A percentile compares a stretch with the other conserved stretches of the same genome.
Evolutionary conservation across 2,329 filamentous ascomycete genomes (phyloP).

Genomic region (Venturia aucupariae): DNA sequence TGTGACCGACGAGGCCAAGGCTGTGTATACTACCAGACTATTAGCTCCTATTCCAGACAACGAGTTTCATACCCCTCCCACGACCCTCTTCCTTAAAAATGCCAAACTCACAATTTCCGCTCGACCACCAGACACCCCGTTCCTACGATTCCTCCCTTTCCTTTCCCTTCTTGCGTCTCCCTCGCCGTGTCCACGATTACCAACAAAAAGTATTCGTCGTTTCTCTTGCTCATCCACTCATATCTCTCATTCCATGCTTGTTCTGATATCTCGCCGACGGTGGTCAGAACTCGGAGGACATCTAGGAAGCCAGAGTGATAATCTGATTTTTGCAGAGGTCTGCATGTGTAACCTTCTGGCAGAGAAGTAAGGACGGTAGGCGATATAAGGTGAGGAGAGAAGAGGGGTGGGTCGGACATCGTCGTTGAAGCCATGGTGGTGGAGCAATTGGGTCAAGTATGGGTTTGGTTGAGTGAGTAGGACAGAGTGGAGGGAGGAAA

Average conservation of each 20-base stretch:
- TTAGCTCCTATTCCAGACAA: conserved; percentile 4
- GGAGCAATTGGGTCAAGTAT: background rate
- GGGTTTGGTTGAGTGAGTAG: background rate
- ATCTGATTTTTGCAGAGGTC: conserved; percentile 69
- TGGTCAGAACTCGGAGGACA: conserved; percentile 82
- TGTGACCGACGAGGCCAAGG: conserved; percentile 80
- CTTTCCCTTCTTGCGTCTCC: conserved; percentile 19
- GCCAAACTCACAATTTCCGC: conserved; percentile 73
- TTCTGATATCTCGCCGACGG: conserved; percentile 76
- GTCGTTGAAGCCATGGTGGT: background rate
- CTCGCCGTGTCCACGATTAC: conserved; percentile 68
- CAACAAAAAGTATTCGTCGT: conserved; percentile 75
- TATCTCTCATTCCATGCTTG: conserved; percentile 70
- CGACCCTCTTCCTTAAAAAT: background rate
- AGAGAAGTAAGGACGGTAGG: conserved; percentile 62
- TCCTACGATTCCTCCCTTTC: conserved; percentile 55
- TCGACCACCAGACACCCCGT: conserved; percentile 87
- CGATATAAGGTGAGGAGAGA: conserved; percentile 68
- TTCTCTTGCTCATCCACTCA: conserved; percentile 66
- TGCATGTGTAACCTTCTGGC: conserved; percentile 73
- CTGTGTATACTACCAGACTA: conserved; percentile 52
- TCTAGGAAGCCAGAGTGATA: conserved; percentile 79
- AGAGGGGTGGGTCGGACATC: conserved; percentile 47
- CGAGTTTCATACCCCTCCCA: background rate
- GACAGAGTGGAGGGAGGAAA: background rate